phyloP scores from a whole-genome alignment of 2,329 filamentous ascomycete species.

The Venturia effusa region DNA sequence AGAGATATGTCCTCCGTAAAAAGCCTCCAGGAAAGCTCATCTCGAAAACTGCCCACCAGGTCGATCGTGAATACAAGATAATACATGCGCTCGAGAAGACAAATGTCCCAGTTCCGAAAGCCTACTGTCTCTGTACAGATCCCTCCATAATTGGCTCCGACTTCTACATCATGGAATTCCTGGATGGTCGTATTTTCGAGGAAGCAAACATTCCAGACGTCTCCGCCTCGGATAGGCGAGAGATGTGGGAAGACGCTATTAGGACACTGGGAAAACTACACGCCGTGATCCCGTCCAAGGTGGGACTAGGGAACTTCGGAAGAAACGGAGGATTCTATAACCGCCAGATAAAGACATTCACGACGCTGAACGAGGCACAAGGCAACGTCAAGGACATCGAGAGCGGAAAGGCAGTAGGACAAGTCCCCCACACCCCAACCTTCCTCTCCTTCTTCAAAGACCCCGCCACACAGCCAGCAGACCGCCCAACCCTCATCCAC shows the following conservation, averaged over 20 bases:
- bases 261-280: slow-evolving; percentile 71
- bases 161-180: slow-evolving; percentile 89
- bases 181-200: slow-evolving; percentile 79
- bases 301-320: slow-evolving; percentile 61
- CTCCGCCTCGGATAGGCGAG: slow-evolving; percentile 50
- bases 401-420: slow-evolving; percentile 59
- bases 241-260: slow-evolving; percentile 65
- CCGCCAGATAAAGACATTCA: slow-evolving; percentile 70
- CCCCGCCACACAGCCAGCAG: slow-evolving; percentile 53
- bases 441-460: slow-evolving; percentile 64
- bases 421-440: slow-evolving; percentile 64
- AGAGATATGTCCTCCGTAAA: slow-evolving; percentile 76
- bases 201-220: slow-evolving; percentile 67
- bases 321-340: slow-evolving; percentile 62
- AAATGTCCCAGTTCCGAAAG: slow-evolving; percentile 68
- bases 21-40: slow-evolving; percentile 82
- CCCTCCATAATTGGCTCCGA: slow-evolving; percentile 62
- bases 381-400: slow-evolving; percentile 61
- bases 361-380: slow-evolving; percentile 61
- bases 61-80: slow-evolving; percentile 82
- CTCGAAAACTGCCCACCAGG: slow-evolving; percentile 80
- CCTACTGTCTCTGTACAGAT: slow-evolving; percentile 74
- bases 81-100: slow-evolving; percentile 64
- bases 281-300: slow-evolving; percentile 49
- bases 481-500: slow-evolving; percentile 66